Evolutionary conservation across 2,329 filamentous ascomycete species (phyloP), one percentile per base, ranked within the genome.

Genomic region (Penicillium sp.): DNA sequence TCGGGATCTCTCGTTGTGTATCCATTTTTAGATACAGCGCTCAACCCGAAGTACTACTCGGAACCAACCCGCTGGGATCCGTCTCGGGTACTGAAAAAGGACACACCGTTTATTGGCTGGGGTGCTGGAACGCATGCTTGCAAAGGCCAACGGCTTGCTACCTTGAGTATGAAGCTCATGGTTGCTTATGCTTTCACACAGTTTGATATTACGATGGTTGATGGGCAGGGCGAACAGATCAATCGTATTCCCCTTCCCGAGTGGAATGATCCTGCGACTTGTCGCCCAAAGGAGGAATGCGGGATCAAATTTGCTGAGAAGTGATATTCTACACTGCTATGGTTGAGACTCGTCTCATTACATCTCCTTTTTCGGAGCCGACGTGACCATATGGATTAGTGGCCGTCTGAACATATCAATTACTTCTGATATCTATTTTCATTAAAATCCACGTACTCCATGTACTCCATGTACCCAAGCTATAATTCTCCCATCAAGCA

Each of bases 131-230:
- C 40, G 15, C 55, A 59, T 33, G 39, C 45, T 6, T 60, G 58
- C 44, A 55, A 60, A 34, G 58, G 58, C 8, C 58, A 60, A 19
- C 50, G 58, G 40, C 58, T 60, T 44, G 58, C 50, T 13, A 51
- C 47, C 1, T 40, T 60, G 46, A 60, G 19, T 6, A 44, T 60
- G 50, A 60, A 59, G 31, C 50, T 60, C 10, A 29, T 60, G 45
- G 50, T 45, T 38, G 41, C 34, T 23, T 58, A 31, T 16, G 31
- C 50, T n/a, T 9, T 59, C 6, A 41, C 43, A 29, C 43, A 21
- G 40, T 60, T 55, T 10, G 34, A 55, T 21, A 34, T 59, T 8
- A 45, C 38, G 4, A n/a, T 60, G 33, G 55, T 59, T 29, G 53
- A 55, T 43, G 29, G 16, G 4, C n/a, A 39, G 21, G 36, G 50